Base-by-base conservation (phyloP, 2,329 filamentous ascomycete genomes). In the Aurifilum marmelostoma region DNA sequence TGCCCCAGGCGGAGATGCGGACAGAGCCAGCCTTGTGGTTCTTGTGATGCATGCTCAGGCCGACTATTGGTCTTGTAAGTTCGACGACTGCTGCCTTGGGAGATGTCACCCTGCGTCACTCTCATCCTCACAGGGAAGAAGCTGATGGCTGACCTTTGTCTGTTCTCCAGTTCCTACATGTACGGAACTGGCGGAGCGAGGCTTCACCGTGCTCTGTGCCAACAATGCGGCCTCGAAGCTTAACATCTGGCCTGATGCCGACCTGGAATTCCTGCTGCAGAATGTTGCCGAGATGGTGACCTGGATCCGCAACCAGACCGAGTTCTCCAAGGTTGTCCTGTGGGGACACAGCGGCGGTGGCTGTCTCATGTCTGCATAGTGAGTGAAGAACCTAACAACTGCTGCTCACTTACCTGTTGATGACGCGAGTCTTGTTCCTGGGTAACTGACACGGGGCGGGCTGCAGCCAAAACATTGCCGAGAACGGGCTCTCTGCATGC, bases 41-140 rank as follows among this genome's bases (percentile, higher is more conserved):
- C 71, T 69, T 62, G 68, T 74, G n/a, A 74, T 72, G 70, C 70
- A 72, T 34, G 63, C 71, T 8, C 71, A 74, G 50, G 54, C 68
- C 32, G 73, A 73, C 54, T 73, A 73, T n/a, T 37, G 61, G 21
- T 52, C 64, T 16, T 74, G 60, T 63, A 24, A 34, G 60, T 62
- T n/a, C n/a, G n/a, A n/a, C n/a, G n/a, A n/a, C n/a, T n/a, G n/a
- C n/a, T n/a, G n/a, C n/a, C n/a, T n/a, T n/a, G n/a, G n/a, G n/a
- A n/a, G n/a, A n/a, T n/a, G n/a, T n/a, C n/a, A n/a, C n/a, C n/a
- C n/a, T n/a, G n/a, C n/a, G n/a, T n/a, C n/a, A n/a, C n/a, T n/a
- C n/a, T n/a, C n/a, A n/a, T n/a, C n/a, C n/a, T n/a, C n/a, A n/a
- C n/a, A n/a, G n/a, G n/a, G n/a, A n/a, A n/a, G n/a, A n/a, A n/a